Evolutionary conservation across 2,329 filamentous ascomycete species (phyloP).

Genomic region (Stemphylium vesicarium): DNA sequence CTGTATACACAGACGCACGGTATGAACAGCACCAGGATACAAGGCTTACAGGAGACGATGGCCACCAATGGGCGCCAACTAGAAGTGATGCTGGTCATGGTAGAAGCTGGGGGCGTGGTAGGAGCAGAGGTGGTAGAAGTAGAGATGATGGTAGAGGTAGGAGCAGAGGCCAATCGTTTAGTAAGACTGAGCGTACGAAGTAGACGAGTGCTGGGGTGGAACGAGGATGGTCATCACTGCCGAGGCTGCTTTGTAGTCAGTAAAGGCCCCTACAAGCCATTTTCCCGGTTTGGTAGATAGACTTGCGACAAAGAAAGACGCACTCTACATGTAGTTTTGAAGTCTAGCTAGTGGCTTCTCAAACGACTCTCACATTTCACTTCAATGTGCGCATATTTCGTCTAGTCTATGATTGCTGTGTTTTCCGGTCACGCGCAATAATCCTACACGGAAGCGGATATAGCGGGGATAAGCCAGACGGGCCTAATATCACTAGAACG

Average conservation of each 20-base stretch:
- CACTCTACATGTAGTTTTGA: no score
- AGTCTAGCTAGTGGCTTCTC: no score
- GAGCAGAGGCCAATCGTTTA: neutral
- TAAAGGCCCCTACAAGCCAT: no score
- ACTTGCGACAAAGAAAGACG: no score
- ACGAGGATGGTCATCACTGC: no score
- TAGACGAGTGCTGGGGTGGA: neutral
- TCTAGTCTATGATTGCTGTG: neutral
- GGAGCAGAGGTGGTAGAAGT: neutral
- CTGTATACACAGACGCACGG: neutral
- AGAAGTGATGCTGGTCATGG: neutral
- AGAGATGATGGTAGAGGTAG: neutral
- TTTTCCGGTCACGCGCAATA: neutral
- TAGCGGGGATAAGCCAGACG: conserved; percentile 14
- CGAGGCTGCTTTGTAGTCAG: no score
- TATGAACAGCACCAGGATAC: neutral
- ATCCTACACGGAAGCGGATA: conserved; percentile 1
- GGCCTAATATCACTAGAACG: neutral
- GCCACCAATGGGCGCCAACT: conserved; percentile 2
- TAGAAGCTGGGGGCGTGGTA: neutral
- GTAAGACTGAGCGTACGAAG: neutral
- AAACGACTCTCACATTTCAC: no score
- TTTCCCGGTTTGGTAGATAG: no score
- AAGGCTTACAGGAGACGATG: neutral
- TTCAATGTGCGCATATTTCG: no score